Conservation (phyloP, 371 early-diverging fungal genomes). For the Lichtheimia hyalospora region DNA sequence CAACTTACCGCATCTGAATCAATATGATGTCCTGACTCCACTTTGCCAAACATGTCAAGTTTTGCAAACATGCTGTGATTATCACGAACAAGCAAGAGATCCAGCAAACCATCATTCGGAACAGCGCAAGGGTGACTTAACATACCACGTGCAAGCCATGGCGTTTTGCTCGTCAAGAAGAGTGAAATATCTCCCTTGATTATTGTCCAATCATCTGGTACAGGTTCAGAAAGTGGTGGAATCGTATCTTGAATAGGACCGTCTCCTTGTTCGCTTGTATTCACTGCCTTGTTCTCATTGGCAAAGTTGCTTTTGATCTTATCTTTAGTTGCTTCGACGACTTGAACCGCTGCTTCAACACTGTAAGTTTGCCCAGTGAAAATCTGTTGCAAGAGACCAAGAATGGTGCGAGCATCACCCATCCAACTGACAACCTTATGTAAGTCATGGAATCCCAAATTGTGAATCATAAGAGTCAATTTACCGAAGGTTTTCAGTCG, state of each 20-base stretch:
- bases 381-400: slow-evolving; percentile 53
- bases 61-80: slow-evolving; percentile 25
- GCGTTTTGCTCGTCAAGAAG: slow-evolving; percentile 56
- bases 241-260: slow-evolving; percentile 27
- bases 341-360: slow-evolving; percentile 47
- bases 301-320: slow-evolving; percentile 35
- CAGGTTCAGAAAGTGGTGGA: slow-evolving; percentile 37
- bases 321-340: slow-evolving; percentile 47
- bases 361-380: slow-evolving; percentile 42
- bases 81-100: slow-evolving; percentile 52
- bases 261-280: not conserved
- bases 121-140: slow-evolving; percentile 56
- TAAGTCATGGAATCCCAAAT: not conserved
- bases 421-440: slow-evolving; percentile 42
- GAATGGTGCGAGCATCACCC: slow-evolving; percentile 57
- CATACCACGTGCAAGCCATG: slow-evolving; percentile 55
- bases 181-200: slow-evolving; percentile 47
- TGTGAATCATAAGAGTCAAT: not conserved
- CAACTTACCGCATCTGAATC: slow-evolving; percentile 34
- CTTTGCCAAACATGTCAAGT: slow-evolving; percentile 43
- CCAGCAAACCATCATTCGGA: slow-evolving; percentile 60
- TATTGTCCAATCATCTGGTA: slow-evolving; percentile 51
- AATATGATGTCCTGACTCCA: slow-evolving; percentile 57
- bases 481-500: slow-evolving; percentile 57
- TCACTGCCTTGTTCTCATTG: not conserved